Percentiles rank a stretch among this genome's conserved stretches.
Conservation (phyloP, 164 flowering plant species). For the Nelumbo lutea region DNA sequence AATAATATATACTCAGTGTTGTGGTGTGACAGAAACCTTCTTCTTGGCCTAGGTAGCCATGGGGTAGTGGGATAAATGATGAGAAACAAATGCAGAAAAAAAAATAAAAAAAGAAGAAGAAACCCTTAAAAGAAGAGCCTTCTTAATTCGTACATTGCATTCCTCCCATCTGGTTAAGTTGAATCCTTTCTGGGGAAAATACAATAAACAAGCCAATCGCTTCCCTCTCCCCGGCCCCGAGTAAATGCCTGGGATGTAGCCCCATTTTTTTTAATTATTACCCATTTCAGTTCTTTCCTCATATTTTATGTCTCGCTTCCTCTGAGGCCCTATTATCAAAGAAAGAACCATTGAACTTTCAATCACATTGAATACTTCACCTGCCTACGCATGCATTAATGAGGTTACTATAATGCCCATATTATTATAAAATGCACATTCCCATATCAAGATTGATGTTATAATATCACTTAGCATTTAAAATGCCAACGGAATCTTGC, state of each 20-base stretch:
- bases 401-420: not conserved
- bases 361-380: not conserved
- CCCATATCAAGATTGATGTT: not conserved
- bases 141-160: not conserved
- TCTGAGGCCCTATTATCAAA: slow-evolving; percentile 1
- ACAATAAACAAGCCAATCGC: not conserved
- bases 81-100: not conserved
- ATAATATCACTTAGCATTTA: not conserved
- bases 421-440: not conserved
- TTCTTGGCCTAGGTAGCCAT: not conserved
- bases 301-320: not conserved
- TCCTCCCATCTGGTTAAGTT: not conserved
- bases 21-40: no score
- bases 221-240: not conserved
- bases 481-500: slow-evolving; percentile 16
- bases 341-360: slow-evolving; percentile 6
- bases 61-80: slow-evolving; percentile 3
- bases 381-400: slow-evolving; percentile 15
- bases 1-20: no score
- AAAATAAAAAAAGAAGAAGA: not conserved
- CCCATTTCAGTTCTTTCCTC: slow-evolving; percentile 1
- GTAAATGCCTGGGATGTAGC: not conserved
- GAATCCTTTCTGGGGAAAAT: not conserved
- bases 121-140: slow-evolving; percentile 7
- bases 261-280: not conserved